Evolutionary conservation across 2,329 filamentous ascomycete genomes (phyloP), one percentile per base, ranked within the genome.

Genomic region (Fusarium guadeloupense): DNA sequence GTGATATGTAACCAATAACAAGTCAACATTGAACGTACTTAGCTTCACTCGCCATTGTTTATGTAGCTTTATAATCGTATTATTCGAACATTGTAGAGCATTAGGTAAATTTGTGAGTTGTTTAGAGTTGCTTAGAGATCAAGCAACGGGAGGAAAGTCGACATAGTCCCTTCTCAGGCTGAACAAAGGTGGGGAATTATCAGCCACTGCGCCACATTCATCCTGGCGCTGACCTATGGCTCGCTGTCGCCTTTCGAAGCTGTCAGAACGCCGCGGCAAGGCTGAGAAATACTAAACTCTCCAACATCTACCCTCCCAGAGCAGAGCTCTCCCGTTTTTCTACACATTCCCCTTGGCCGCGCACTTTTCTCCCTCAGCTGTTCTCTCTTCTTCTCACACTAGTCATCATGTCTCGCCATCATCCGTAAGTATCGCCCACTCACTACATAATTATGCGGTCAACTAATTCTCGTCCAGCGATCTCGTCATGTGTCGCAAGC

Each of bases 401-500:
- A 30, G 14, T 21, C 44, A 83, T 30, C 74, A 96, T 96, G 92
- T 96, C 92, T 74, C 92, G 92, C 81, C 92, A 96, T 85, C 92
- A 97, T 77, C 93, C 93, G 89, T 91, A 83, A 82, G 87, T 82
- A 43, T 20, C 17, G 5, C 28, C 28, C 13, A 5, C 28, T 54
- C 35, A 16, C 42, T 23, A 10, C 9, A 38, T 28, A 41, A n/a
- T 46, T 21, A 25, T 20, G 33, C 8, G 25, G 16, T 34, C 8
- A 21, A 53, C 76, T 75, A 69, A 76, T 70, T 31, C 19, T 34
- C 31, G 25, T 13, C 5, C 40, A 92, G 89, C 78, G 95, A 99
- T 83, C 89, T 99, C 69, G 95, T 99, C 71, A 98, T 98, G 94
- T 99, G 95, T 86, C 93, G 94, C 82, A 99, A 99, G 82, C 94